Evolutionary conservation across 2,329 filamentous ascomycete species (phyloP), one percentile per base, ranked within the genome.

Genomic region (Phoma sp.): DNA sequence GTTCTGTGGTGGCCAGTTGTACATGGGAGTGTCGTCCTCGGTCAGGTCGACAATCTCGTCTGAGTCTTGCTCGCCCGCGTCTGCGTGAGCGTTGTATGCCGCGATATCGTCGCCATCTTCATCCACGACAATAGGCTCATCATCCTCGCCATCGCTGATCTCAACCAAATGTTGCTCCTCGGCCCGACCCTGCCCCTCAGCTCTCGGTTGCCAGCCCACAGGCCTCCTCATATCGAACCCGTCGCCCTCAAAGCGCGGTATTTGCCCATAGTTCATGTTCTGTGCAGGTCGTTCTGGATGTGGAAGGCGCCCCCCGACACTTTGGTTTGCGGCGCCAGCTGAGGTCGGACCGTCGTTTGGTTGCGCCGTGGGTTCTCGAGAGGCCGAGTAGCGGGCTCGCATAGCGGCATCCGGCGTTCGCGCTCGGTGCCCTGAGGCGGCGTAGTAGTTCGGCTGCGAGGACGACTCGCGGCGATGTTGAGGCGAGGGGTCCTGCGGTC

Each of bases 171-270:
- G 45, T 36, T 17, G 36, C 17, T 39, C 29, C 11, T 45, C 45
- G 26, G 37, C 39, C 34, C 45, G 21, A 23, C 15, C 34, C 14
- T 32, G 15, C 28, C 32, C 33, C 18, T 45, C 45, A 34, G 33
- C 51, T 45, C 34, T 43, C 5, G 11, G n/a, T n/a, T 40, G 53
- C 72, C 76, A 72, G 14, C 77, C 75, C 14, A 77, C 70, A 1
- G 84, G 84, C 55, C 82, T 76, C 53, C 84, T 76, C 57, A 77
- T 82, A 58, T 86, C 84, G 37, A 79, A 74, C 4, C 83, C 83
- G 72, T 85, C 81, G n/a, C 83, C 80, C 12, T 75, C 67, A 59
- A 72, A 81, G 57, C 77, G 73, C 23, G 21, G 37, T 12, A 28
- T 10, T 26, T 37, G 39, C 12, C 20, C 34, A 12, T 39, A 29